Percentiles rank a stretch among this genome's conserved stretches.
Evolutionary conservation across 2,329 filamentous ascomycete genomes (phyloP).

Genomic region (Bipolaris bicolor): DNA sequence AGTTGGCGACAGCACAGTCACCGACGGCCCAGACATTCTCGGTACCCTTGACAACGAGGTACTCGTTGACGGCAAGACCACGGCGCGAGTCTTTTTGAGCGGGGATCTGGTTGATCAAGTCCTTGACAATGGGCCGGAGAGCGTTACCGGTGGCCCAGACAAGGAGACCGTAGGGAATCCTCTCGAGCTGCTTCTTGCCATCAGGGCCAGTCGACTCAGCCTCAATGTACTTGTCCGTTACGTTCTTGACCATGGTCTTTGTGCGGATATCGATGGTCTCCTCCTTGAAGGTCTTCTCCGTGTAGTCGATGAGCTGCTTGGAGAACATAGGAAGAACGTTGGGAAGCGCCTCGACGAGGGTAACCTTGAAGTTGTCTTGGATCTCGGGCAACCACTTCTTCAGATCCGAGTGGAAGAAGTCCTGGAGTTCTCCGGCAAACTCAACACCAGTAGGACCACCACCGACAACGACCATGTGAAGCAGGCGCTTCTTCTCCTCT

Average conservation of each 20-base stretch:
- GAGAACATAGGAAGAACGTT: slow-evolving; percentile 98
- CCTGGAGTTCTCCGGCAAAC: slow-evolving; percentile 96
- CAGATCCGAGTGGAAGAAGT: slow-evolving; percentile 98
- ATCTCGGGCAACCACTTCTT: slow-evolving; percentile 98
- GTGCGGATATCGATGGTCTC: slow-evolving; percentile 97
- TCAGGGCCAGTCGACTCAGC: slow-evolving; percentile 82
- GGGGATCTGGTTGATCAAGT: slow-evolving; percentile 89
- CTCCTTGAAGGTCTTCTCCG: slow-evolving; percentile 98
- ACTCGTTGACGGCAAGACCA: slow-evolving; percentile 96
- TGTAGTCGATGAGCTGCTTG: slow-evolving; percentile 99
- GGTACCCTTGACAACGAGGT: slow-evolving; percentile 94
- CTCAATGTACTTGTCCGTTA: slow-evolving; percentile 91
- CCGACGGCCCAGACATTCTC: slow-evolving; percentile 98
- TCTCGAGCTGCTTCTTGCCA: slow-evolving; percentile 79
- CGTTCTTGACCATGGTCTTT: slow-evolving; percentile 99
- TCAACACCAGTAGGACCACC: slow-evolving; percentile 97
- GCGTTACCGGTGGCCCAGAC: slow-evolving; percentile 99
- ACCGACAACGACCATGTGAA: slow-evolving; percentile 90
- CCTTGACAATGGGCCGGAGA: slow-evolving; percentile 83
- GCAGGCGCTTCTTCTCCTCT: slow-evolving; percentile 88
- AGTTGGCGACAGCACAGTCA: slow-evolving; percentile 96
- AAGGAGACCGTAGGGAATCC: slow-evolving; percentile 90
- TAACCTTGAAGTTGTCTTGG: slow-evolving; percentile 93
- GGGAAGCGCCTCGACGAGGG: slow-evolving; percentile 93
- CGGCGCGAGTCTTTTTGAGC: slow-evolving; percentile 95